phyloP scores from a whole-genome alignment of 441 rosid genomes.

The Kokia cookei region DNA sequence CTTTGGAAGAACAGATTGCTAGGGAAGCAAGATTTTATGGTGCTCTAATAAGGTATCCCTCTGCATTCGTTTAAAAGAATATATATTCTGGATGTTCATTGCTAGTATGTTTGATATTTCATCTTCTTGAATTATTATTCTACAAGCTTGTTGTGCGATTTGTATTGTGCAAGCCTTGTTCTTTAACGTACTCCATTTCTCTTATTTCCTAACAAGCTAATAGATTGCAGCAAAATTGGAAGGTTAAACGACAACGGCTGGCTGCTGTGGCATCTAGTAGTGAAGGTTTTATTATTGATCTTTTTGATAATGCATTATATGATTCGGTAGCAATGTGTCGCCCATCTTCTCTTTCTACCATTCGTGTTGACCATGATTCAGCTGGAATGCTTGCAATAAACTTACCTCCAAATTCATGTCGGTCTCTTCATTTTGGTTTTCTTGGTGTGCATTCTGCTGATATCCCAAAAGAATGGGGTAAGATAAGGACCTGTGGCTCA shows the following conservation, averaged over 20 bases:
- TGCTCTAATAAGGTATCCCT: slow-evolving; percentile 76
- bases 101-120: not conserved
- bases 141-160: not conserved
- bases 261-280: slow-evolving; percentile 56
- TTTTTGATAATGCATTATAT: slow-evolving; percentile 59
- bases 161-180: not conserved
- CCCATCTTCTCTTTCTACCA: slow-evolving; percentile 63
- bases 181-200: not conserved
- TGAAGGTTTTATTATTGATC: slow-evolving; percentile 86
- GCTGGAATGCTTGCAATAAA: slow-evolving; percentile 92
- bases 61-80: not conserved
- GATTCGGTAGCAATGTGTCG: slow-evolving; percentile 48
- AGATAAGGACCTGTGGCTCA: slow-evolving; percentile 18
- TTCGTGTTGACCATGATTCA: slow-evolving; percentile 73
- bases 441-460: slow-evolving; percentile 43
- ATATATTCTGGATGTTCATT: not conserved
- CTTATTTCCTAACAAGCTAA: slow-evolving; percentile 26
- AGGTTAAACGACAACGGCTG: slow-evolving; percentile 83
- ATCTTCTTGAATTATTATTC: slow-evolving; percentile 3
- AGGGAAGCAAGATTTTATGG: slow-evolving; percentile 95
- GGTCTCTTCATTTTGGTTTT: slow-evolving; percentile 68
- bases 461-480: slow-evolving; percentile 25
- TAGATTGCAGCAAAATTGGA: slow-evolving; percentile 99
- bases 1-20: slow-evolving; percentile 75
- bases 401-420: slow-evolving; percentile 68